A percentile compares a stretch with the other conserved stretches of the same genome.
These are phyloP conservation scores for Geosmithia flava DNA, from an alignment of 2,329 filamentous ascomycete genomes.

Conservation along the genomic window DNA sequence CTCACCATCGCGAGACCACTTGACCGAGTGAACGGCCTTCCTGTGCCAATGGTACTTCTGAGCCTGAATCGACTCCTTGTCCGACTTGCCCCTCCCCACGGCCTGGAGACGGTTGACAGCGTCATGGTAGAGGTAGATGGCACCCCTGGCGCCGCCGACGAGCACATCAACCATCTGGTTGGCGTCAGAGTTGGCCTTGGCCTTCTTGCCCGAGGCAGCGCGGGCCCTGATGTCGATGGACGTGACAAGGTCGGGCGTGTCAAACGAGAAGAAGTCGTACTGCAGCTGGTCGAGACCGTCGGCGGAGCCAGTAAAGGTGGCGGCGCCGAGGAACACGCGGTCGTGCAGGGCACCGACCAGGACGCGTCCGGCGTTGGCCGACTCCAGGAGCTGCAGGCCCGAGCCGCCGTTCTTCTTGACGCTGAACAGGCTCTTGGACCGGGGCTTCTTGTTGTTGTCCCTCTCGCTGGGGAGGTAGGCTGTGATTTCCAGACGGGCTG, in stretches of 20 bases:
- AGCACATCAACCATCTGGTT: conserved; percentile 54
- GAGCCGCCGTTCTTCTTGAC: conserved; percentile 18
- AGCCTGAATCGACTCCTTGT: conserved; percentile 38
- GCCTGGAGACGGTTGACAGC: conserved; percentile 46
- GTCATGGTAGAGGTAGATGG: conserved; percentile 73
- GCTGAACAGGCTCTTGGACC: conserved; percentile 21
- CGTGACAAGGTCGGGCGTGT: conserved; percentile 50
- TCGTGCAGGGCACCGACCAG: conserved; percentile 32
- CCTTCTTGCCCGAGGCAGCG: conserved; percentile 5
- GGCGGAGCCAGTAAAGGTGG: conserved; percentile 7
- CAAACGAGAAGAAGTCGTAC: conserved; percentile 46
- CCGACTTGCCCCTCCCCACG: conserved; percentile 21
- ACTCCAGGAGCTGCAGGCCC: conserved; percentile 29
- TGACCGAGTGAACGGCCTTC: conserved; percentile 67
- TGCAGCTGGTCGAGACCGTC: conserved; percentile 15
- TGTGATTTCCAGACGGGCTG: conserved; percentile 22
- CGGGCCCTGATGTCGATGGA: conserved; percentile 49
- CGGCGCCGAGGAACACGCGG: conserved; percentile 20
- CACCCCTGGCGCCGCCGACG: conserved; percentile 64
- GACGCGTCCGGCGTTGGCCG: conserved; percentile 40
- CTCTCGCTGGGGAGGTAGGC: conserved; percentile 25
- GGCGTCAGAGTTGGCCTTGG: conserved; percentile 8
- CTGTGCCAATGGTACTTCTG: conserved; percentile 87
- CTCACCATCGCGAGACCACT: conserved; percentile 84
- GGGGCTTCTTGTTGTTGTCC: conserved; percentile 6